Evolutionary conservation across 208 protist species (phyloP).

Genomic region (Trypanosoma lewisi): DNA sequence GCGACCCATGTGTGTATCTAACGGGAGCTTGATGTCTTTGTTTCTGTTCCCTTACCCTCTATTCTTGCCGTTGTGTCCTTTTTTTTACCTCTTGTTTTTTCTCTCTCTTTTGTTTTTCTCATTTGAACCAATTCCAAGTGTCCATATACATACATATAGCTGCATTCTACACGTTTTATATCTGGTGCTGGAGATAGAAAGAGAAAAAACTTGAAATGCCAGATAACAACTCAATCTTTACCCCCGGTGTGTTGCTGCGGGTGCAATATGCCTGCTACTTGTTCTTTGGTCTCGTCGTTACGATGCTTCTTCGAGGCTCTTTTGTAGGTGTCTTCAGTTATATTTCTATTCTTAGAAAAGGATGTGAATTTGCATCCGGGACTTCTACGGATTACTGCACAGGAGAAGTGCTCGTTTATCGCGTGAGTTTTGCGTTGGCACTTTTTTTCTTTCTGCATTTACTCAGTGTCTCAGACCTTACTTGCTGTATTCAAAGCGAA

Average conservation of each 20-base stretch:
- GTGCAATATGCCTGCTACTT: slow-evolving; percentile 82
- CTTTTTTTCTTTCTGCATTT: slow-evolving; percentile 86
- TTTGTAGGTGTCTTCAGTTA: slow-evolving; percentile 52
- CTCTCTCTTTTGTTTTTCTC: too few species aligned
- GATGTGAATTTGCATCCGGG: slow-evolving; percentile 42
- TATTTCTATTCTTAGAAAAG: slow-evolving; percentile 49
- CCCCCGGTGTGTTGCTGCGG: slow-evolving; percentile 64
- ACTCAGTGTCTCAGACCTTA: slow-evolving; percentile 81
- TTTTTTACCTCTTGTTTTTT: slow-evolving; percentile 19
- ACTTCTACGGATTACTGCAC: slow-evolving; percentile 34
- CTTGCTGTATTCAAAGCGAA: slow-evolving; percentile 79
- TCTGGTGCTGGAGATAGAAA: background rate
- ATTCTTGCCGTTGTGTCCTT: slow-evolving; percentile 17
- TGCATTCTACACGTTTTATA: background rate
- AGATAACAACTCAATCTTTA: slow-evolving; percentile 16
- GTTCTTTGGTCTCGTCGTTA: slow-evolving; percentile 65
- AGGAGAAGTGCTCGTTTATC: slow-evolving; percentile 81
- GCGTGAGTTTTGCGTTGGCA: slow-evolving; percentile 76
- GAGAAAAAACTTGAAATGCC: slow-evolving; percentile 2
- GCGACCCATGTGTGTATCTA: background rate
- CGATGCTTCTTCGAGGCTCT: slow-evolving; percentile 56
- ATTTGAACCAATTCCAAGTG: too few species aligned
- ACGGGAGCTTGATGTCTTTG: too few species aligned
- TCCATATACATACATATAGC: slow-evolving; percentile 8
- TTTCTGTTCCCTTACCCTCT: slow-evolving; percentile 1